These are phyloP conservation scores for Picea abies DNA, from an alignment of 83 land plant genomes.

Conservation along the genomic window DNA sequence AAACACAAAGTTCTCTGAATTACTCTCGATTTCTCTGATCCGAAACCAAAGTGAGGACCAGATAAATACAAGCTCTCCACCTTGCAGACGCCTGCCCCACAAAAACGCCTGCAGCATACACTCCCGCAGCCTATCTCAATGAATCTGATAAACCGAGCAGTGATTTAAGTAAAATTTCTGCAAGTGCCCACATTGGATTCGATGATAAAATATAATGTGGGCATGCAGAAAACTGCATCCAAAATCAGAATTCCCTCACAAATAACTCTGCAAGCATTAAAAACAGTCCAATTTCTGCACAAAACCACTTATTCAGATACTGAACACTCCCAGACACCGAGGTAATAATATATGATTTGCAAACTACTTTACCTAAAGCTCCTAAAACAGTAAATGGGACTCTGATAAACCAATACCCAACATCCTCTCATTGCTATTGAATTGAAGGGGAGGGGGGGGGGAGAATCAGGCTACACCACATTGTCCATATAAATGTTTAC, in stretches of 20 bases:
- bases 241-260: neutral
- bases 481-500: neutral
- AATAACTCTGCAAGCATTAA: too few relatives aligned
- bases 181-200: conserved; percentile 9
- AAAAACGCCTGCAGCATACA: neutral
- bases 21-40: too few relatives aligned
- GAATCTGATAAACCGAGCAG: neutral
- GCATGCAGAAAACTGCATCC: neutral
- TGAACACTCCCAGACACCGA: neutral
- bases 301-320: neutral
- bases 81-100: neutral
- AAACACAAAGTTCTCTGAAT: neutral
- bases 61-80: neutral
- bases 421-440: too few relatives aligned
- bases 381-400: neutral
- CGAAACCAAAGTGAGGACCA: too few relatives aligned
- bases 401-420: neutral
- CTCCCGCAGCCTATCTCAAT: neutral
- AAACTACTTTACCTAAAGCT: neutral
- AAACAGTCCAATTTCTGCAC: too few relatives aligned
- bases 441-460: too few relatives aligned
- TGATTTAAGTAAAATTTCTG: neutral
- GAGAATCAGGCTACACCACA: neutral
- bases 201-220: neutral
- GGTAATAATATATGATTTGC: neutral